A percentile compares a stretch with the other conserved stretches of the same genome.
Conservation (phyloP, 148 eudicot species). For the Gaultheria prostrata region DNA sequence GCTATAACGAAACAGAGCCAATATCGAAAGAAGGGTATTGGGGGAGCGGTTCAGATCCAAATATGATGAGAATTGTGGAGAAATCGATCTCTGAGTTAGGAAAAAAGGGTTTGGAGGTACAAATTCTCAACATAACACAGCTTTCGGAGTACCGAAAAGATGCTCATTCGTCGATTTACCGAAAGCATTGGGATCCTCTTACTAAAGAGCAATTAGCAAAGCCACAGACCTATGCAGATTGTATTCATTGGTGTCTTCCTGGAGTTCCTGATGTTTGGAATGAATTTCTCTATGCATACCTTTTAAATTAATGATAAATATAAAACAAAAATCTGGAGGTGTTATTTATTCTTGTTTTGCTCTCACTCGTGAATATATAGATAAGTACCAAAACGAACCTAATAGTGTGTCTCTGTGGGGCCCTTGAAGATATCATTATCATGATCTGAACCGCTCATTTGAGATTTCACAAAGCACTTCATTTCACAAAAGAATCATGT, state of each 20-base stretch:
- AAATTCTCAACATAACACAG: conserved; percentile 20
- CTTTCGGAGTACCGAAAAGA: conserved; percentile 25
- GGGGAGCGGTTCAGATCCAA: conserved; percentile 17
- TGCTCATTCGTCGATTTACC: conserved; percentile 15
- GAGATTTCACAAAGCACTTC: too few species aligned
- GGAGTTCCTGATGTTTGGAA: conserved; percentile 26
- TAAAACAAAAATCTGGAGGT: too few species aligned
- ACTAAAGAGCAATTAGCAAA: conserved; percentile 12
- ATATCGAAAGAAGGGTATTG: conserved; percentile 16
- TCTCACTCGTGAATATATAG: too few species aligned
- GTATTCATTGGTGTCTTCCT: conserved; percentile 23
- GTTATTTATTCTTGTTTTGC: too few species aligned
- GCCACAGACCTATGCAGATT: conserved; percentile 17
- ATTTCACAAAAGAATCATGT: too few species aligned
- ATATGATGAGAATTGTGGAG: conserved; percentile 17
- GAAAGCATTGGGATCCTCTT: conserved; percentile 20
- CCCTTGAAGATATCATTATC: too few species aligned
- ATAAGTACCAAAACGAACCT: too few species aligned
- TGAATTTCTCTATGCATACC: conserved; percentile 16
- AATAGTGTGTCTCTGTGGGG: too few species aligned
- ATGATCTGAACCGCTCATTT: too few species aligned
- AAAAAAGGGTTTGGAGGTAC: conserved; percentile 14
- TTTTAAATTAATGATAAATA: not conserved
- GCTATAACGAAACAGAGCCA: conserved; percentile 23
- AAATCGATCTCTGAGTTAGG: not conserved